phyloP scores from a whole-genome alignment of 345 rosid genomes.

The Melastoma malabathricum region DNA sequence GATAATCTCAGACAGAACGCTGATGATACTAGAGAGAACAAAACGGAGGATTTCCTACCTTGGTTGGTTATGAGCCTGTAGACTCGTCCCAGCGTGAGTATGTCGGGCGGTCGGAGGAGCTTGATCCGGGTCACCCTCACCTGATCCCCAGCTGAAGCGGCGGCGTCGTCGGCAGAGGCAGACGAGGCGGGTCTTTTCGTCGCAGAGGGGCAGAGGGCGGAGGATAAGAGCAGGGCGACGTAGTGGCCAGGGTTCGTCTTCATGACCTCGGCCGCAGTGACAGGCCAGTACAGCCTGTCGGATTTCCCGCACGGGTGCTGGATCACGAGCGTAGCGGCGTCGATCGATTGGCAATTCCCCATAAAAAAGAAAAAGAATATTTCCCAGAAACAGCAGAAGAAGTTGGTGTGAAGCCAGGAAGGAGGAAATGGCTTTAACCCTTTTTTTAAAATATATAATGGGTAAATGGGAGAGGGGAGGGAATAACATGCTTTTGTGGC shows the following conservation, averaged over 20 bases:
- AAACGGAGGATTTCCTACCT: constrained; percentile 23
- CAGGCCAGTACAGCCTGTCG: constrained; percentile 50
- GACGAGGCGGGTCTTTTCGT: background rate
- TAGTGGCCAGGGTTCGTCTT: constrained; percentile 80
- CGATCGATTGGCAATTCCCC: constrained; percentile 94
- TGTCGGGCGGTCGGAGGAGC: constrained; percentile 82
- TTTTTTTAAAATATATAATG: too few species aligned
- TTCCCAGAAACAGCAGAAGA: too few species aligned
- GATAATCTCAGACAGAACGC: background rate
- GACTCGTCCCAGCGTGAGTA: constrained; percentile 64
- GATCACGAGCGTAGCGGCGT: constrained; percentile 59
- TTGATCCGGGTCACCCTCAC: constrained; percentile 74
- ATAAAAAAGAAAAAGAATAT: too few species aligned
- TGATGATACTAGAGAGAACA: background rate
- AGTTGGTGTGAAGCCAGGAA: too few species aligned
- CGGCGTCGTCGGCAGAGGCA: constrained; percentile 7
- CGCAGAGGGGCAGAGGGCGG: constrained; percentile 28
- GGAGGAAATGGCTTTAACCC: too few species aligned
- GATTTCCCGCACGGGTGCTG: constrained; percentile 72
- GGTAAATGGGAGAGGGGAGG: too few species aligned
- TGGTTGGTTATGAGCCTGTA: constrained; percentile 70
- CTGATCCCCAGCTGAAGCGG: constrained; percentile 13
- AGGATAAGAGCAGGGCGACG: constrained; percentile 84
- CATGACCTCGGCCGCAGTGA: constrained; percentile 59
- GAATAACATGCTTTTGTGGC: too few species aligned